Base-by-base conservation (phyloP, 495 filamentous ascomycete species). In the Chaetomium tenue region DNA sequence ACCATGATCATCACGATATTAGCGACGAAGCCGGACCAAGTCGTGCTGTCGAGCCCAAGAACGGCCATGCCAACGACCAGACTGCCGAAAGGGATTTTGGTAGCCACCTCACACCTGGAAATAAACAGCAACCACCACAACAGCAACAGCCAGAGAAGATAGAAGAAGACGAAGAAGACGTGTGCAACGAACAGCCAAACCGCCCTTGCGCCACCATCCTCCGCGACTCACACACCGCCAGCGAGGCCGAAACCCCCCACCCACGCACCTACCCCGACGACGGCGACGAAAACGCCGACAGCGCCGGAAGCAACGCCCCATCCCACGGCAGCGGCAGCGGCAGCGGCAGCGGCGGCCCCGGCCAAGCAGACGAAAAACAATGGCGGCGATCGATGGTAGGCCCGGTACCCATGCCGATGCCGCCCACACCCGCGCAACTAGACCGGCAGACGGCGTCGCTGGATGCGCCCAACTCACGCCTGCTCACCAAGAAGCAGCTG, bases 401-500 rank as follows among this genome's bases (percentile, higher is more conserved):
- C 20, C 40, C 9, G 11, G 18, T 76, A 57, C n/a, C 20, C 40
- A 15, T 26, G 11, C 28, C 33, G 15, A 1, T 47, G 11, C 62
- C 56, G 11, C 62, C 15, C 37, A 64, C 66, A 16, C 63, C 68
- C 20, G 64, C 74, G 12, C 67, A 71, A 20, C 40, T 76, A 54
- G 74, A 79, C 44, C 22, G 48, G 3, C 22, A 54, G 13, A 30
- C 20, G 5, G 15, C 67, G 0, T 23, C 60, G 16, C 12, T 62
- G 7, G 72, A 76, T 22, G 74, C 68, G 12, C 58, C 75, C 42
- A 78, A 82, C 64, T 80, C 75, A 61, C 76, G 83, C 16, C 83
- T 94, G 39, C 81, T 98, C 66, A 97, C 92, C 2, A 98, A 98
- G 76, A 89, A 87, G 63, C 91, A 98, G 74, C 81, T 98, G 40